A percentile compares a stretch with the other conserved stretches of the same genome.
phyloP scores from a whole-genome alignment of 768 basidiomycete genomes.

The Suillus plorans region DNA sequence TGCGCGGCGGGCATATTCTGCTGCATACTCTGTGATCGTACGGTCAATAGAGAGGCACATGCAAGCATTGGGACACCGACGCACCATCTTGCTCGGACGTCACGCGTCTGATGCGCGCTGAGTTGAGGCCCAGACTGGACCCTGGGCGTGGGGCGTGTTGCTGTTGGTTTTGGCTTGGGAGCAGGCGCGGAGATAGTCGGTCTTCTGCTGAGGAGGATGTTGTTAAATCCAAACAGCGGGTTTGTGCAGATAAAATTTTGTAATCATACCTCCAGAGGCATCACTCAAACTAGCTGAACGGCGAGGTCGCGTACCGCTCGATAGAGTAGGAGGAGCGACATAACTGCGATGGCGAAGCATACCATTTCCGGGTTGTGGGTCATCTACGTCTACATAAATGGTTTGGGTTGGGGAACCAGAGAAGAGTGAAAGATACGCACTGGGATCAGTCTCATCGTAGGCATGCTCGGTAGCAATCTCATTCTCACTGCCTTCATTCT shows the following conservation, averaged over 20 bases:
- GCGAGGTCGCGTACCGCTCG: conserved; percentile 55
- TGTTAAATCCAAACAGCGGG: conserved; percentile 25
- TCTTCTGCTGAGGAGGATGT: conserved; percentile 23
- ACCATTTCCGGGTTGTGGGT: conserved; percentile 26
- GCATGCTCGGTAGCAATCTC: conserved; percentile 32
- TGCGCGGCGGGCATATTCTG: conserved; percentile 24
- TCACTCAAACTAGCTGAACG: conserved; percentile 81
- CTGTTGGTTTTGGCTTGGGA: conserved; percentile 18
- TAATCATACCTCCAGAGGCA: conserved; percentile 36
- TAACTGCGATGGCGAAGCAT: conserved; percentile 28
- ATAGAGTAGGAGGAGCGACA: conserved; percentile 30
- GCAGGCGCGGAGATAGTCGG: conserved; percentile 24
- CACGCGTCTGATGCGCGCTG: conserved; percentile 38
- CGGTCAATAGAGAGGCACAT: background rate
- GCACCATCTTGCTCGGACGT: conserved; percentile 47
- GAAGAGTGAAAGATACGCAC: conserved; percentile 24
- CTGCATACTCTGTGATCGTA: conserved; percentile 23
- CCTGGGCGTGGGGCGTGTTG: conserved; percentile 37
- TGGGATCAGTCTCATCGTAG: conserved; percentile 42
- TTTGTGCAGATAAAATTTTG: background rate
- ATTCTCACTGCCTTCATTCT: conserved; percentile 42
- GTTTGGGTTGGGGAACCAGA: conserved; percentile 19
- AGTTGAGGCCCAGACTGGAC: conserved; percentile 42
- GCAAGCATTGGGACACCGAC: conserved; percentile 12
- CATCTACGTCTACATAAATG: conserved; percentile 31